Conservation (phyloP, 306 rosid species). For the Prunus mira region DNA sequence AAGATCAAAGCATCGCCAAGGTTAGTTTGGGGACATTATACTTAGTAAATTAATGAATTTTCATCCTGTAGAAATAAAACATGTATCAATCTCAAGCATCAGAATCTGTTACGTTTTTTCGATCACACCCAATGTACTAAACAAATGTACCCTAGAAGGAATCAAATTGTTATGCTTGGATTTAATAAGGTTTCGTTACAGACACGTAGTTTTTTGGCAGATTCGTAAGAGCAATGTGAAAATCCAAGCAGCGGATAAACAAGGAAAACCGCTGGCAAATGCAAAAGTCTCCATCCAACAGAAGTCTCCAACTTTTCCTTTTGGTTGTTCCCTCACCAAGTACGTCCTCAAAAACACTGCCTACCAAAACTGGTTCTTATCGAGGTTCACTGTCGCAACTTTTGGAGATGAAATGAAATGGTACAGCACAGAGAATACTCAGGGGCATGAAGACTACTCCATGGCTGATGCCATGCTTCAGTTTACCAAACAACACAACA, state of each 20-base stretch:
- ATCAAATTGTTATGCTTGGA: too few species aligned
- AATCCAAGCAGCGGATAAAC: conserved; percentile 39
- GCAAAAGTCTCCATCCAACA: conserved; percentile 36
- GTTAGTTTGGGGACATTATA: conserved; percentile 13
- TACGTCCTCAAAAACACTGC: conserved; percentile 43
- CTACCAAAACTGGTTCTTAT: conserved; percentile 58
- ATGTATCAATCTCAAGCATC: too few species aligned
- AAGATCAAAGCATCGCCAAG: conserved; percentile 45
- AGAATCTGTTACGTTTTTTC: neutral
- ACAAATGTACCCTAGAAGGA: too few species aligned
- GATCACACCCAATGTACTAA: neutral
- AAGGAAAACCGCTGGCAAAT: conserved; percentile 49
- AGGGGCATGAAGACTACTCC: conserved; percentile 41
- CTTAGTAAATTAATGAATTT: too few species aligned
- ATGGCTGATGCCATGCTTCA: conserved; percentile 51
- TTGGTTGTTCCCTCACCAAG: conserved; percentile 55
- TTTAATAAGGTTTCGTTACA: too few species aligned
- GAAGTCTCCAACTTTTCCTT: conserved; percentile 37
- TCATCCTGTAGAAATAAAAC: too few species aligned
- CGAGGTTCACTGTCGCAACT: conserved; percentile 53
- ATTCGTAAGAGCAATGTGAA: conserved; percentile 45
- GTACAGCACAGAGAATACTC: conserved; percentile 47
- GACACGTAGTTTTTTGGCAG: conserved; percentile 18
- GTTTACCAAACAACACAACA: conserved; percentile 36
- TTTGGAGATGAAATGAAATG: conserved; percentile 85